Evolutionary conservation across 768 basidiomycete genomes (phyloP), one percentile per base, ranked within the genome.

Genomic region (Lentinus brumalis): DNA sequence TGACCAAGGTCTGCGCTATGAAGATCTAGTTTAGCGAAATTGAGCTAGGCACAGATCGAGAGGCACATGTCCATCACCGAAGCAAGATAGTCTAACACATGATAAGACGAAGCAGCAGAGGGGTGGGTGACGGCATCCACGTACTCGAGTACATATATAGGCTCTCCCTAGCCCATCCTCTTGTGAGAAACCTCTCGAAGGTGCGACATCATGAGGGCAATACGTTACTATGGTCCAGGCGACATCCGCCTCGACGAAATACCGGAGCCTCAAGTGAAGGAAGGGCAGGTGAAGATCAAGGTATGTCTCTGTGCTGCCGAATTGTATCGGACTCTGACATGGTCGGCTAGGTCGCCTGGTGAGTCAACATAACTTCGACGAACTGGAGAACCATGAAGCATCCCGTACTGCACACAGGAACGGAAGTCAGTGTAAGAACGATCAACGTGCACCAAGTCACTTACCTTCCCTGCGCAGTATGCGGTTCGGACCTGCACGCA

Each of bases 401-500:
- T 57, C 4, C 12, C 15, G 11, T 18, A 30, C 44, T 58, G 46
- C n/a, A 31, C 26, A 21, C 39, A 67, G 66, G 64, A 58, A 60
- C 15, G 60, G 56, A 52, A 60, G 59, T 59, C 21, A 55, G 51
- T 58, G 32, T n/a, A 39, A 6, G 4, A n/a, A 4, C 26, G 2
- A 32, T 14, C 6, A 4, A 11, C 30, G 1, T 31, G 47, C 42
- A 47, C 58, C 16, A 49, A 50, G 1, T 15, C 12, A 15, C 47
- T 60, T 5, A 57, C 46, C 51, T 21, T 32, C 8, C 35, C 50
- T 57, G 9, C 5, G 58, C 53, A 74, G 79, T 82, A 56, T 83
- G 80, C 57, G 80, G 81, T 9, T 77, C 76, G 45, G 82, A 83
- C 61, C 67, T 83, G 10, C 80, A 83, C 59, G 76, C 78, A n/a